Evolutionary conservation across 2,329 filamentous ascomycete species (phyloP).

Genomic region (Fusarium keratoplasticum): DNA sequence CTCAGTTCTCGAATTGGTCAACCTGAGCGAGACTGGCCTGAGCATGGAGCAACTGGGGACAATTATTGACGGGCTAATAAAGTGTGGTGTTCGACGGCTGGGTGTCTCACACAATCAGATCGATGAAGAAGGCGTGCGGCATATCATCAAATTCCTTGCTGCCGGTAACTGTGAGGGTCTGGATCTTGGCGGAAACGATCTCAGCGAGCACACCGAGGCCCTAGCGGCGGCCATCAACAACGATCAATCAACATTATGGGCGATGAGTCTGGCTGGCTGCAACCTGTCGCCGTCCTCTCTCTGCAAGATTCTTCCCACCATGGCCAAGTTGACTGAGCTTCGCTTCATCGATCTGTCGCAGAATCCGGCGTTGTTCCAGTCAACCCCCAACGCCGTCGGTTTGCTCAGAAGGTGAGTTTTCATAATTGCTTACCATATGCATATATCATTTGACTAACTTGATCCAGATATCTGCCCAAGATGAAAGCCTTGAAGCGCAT

Average conservation of each 20-base stretch:
- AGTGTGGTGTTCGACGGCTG: constrained; percentile 81
- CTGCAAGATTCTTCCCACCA: constrained; percentile 78
- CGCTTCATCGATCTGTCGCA: constrained; percentile 94
- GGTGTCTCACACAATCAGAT: constrained; percentile 87
- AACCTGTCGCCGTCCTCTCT: constrained; percentile 80
- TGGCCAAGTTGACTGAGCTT: constrained; percentile 77
- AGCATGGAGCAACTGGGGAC: constrained; percentile 76
- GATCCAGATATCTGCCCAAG: constrained; percentile 77
- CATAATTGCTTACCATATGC: not conserved
- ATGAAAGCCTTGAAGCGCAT: constrained; percentile 83
- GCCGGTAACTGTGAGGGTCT: constrained; percentile 86
- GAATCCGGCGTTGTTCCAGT: constrained; percentile 83
- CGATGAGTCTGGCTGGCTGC: constrained; percentile 87
- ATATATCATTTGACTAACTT: constrained; percentile 12
- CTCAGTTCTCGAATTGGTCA: constrained; percentile 81
- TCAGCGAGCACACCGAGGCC: constrained; percentile 65
- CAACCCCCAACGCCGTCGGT: constrained; percentile 77
- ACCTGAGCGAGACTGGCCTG: constrained; percentile 83
- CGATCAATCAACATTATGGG: constrained; percentile 74
- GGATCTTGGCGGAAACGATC: constrained; percentile 88
- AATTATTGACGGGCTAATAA: constrained; percentile 84
- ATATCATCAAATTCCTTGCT: constrained; percentile 81
- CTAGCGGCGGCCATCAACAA: constrained; percentile 65
- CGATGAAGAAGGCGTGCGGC: constrained; percentile 76
- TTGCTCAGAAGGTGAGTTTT: constrained; percentile 76